Percentiles rank a stretch among this genome's conserved stretches.
These are phyloP conservation scores for Rosa lucieae DNA, from an alignment of 306 rosid species.

Conservation along the genomic window DNA sequence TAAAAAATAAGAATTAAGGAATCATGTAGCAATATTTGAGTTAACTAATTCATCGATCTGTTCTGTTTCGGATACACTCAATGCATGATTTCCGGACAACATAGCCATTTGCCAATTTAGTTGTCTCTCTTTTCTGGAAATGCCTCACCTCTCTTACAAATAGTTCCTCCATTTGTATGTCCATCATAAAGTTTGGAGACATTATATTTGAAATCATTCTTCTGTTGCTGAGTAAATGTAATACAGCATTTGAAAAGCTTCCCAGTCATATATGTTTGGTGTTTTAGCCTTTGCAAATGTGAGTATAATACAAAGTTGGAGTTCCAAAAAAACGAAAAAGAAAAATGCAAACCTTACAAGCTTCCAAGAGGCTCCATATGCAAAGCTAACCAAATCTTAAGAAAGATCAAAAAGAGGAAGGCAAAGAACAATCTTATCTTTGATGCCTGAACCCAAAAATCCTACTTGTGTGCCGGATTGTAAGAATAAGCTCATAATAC, in stretches of 20 bases:
- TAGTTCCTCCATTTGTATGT: neutral
- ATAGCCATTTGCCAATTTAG: neutral
- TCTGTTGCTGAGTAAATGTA: neutral
- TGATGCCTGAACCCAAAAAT: neutral
- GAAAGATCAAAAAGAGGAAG: neutral
- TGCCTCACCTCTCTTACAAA: neutral
- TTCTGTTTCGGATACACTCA: neutral
- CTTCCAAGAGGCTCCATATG: neutral
- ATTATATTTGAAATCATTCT: neutral
- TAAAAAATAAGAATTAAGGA: too few species aligned
- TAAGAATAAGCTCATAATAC: neutral
- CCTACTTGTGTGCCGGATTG: neutral
- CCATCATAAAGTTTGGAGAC: neutral
- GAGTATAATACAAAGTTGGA: neutral
- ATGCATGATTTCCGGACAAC: neutral
- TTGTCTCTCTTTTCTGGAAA: neutral
- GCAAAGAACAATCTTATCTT: neutral
- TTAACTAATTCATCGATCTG: neutral
- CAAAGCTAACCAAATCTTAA: neutral
- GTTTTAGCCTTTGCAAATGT: neutral
- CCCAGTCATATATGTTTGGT: neutral
- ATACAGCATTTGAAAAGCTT: neutral
- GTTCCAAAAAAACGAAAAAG: too few species aligned
- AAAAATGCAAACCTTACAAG: too few species aligned
- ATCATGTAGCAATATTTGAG: neutral